Evolutionary conservation across 176 grass and related monocot genomes (phyloP).

Genomic region (Aegilops bicornis): DNA sequence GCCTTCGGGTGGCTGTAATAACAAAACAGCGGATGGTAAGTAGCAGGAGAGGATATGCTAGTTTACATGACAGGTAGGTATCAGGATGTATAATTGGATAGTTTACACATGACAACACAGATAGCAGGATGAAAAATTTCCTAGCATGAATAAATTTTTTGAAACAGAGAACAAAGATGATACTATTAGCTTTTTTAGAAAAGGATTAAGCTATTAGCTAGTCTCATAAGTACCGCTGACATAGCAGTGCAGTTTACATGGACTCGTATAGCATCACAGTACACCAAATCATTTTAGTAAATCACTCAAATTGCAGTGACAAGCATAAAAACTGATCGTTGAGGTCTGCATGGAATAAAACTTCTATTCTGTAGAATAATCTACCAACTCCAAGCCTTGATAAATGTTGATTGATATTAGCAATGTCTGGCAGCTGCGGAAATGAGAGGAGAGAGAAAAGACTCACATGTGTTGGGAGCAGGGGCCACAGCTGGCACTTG

Average conservation of each 20-base stretch:
- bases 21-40: conserved; percentile 15
- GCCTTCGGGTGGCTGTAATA: conserved; percentile 18
- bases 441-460: not conserved
- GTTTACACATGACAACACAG: not conserved
- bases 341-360: not conserved
- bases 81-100: not conserved
- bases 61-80: not conserved
- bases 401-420: conserved; percentile 1
- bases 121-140: not conserved
- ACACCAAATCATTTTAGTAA: not conserved
- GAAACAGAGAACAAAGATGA: not conserved
- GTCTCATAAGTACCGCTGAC: not conserved
- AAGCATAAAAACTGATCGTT: not conserved
- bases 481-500: conserved; percentile 27
- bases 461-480: conserved; percentile 39
- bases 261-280: not conserved
- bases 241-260: not conserved
- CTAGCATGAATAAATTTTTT: not conserved
- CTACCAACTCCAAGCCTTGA: not conserved
- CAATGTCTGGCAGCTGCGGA: not conserved
- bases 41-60: not conserved
- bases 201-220: not conserved
- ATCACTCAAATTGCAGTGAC: not conserved
- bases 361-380: not conserved
- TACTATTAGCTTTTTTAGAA: too few relatives aligned